Percentiles rank a stretch among this genome's conserved stretches.
These are phyloP conservation scores for Penicillium ochrochloron DNA, from an alignment of 495 filamentous ascomycete species.

Conservation along the genomic window DNA sequence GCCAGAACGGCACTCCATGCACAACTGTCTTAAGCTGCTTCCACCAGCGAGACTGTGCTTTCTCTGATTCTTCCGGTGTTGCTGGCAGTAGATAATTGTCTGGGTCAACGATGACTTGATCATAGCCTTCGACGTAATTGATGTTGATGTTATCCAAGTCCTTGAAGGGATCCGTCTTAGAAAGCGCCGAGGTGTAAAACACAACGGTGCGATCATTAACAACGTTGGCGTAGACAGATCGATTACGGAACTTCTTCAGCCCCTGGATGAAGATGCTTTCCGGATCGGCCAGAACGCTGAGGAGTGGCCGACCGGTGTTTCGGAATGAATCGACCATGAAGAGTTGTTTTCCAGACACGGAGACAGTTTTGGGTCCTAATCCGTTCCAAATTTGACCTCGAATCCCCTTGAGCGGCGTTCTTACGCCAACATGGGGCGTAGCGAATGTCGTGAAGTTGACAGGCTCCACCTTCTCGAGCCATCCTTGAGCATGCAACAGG, in stretches of 20 bases:
- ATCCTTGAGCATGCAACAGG: slow-evolving; percentile 76
- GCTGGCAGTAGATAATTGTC: slow-evolving; percentile 59
- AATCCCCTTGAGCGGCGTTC: slow-evolving; percentile 71
- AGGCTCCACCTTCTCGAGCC: slow-evolving; percentile 77
- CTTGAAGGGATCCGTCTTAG: slow-evolving; percentile 72
- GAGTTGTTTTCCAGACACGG: slow-evolving; percentile 81
- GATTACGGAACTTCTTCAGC: slow-evolving; percentile 71
- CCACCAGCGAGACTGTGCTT: slow-evolving; percentile 34
- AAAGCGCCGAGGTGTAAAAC: slow-evolving; percentile 81
- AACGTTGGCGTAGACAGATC: slow-evolving; percentile 80
- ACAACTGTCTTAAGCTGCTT: slow-evolving; percentile 37
- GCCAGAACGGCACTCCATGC: slow-evolving; percentile 56
- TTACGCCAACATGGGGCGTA: slow-evolving; percentile 84
- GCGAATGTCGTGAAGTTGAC: slow-evolving; percentile 95
- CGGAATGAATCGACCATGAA: slow-evolving; percentile 87
- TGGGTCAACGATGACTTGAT: slow-evolving; percentile 75
- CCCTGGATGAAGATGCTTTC: slow-evolving; percentile 85
- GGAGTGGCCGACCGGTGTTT: slow-evolving; percentile 75
- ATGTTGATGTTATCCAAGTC: slow-evolving; percentile 66
- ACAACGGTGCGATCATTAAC: slow-evolving; percentile 79
- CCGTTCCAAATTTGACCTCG: slow-evolving; percentile 76
- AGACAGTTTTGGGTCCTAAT: slow-evolving; percentile 75
- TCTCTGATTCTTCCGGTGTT: slow-evolving; percentile 38
- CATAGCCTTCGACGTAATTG: slow-evolving; percentile 76
- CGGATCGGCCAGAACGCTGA: slow-evolving; percentile 81